A percentile compares a stretch with the other conserved stretches of the same genome.
These are phyloP conservation scores for Aristolochia contorta DNA, from an alignment of 164 flowering plant species.

Conservation along the genomic window DNA sequence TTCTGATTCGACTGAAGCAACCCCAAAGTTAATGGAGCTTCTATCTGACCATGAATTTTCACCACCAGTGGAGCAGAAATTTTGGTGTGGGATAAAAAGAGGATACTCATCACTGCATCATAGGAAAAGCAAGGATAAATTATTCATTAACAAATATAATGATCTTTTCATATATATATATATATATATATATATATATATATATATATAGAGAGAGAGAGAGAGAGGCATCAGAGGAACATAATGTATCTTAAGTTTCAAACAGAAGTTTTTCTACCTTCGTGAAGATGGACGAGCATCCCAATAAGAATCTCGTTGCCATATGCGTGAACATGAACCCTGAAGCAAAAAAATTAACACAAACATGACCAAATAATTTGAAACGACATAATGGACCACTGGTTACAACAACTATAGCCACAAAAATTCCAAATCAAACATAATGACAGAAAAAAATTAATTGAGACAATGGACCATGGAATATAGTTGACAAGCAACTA, in stretches of 20 bases:
- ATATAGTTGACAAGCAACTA: too few species aligned
- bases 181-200: too few species aligned
- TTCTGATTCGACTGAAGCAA: slow-evolving; percentile 84
- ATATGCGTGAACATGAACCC: slow-evolving; percentile 97
- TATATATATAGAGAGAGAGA: too few species aligned
- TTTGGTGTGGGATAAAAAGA: slow-evolving; percentile 89
- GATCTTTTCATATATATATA: too few species aligned
- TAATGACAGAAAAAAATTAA: too few species aligned
- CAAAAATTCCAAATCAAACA: too few species aligned
- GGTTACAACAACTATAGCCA: too few species aligned
- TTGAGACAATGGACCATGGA: too few species aligned
- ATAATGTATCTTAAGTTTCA: neutral
- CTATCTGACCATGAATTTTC: slow-evolving; percentile 89
- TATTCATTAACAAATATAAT: neutral
- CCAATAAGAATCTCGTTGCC: slow-evolving; percentile 99
- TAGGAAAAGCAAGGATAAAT: slow-evolving; percentile 8
- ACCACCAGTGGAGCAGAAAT: slow-evolving; percentile 57
- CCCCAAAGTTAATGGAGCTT: slow-evolving; percentile 86
- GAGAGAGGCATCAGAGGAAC: neutral
- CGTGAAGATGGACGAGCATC: slow-evolving; percentile 85
- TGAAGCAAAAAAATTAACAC: slow-evolving; percentile 11
- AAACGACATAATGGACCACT: too few species aligned
- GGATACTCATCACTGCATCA: slow-evolving; percentile 86
- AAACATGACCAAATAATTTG: too few species aligned
- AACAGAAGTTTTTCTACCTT: slow-evolving; percentile 36